These are phyloP conservation scores for Candida pseudoglaebosa DNA, from an alignment of 805 yeast genomes.

Conservation along the genomic window DNA sequence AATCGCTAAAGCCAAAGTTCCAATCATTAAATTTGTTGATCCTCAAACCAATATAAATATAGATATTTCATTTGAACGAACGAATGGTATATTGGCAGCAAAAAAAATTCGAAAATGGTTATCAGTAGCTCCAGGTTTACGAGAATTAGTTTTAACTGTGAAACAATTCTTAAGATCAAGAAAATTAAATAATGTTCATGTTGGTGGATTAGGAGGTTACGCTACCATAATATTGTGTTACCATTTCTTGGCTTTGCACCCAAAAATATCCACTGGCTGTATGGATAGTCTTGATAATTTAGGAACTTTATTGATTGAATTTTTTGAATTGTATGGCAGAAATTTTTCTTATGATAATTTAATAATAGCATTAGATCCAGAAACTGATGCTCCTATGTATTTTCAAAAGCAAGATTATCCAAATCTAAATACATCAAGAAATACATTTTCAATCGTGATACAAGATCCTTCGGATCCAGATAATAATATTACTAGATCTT, in stretches of 20 bases:
- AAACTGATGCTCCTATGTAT: conserved; percentile 55
- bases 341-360: conserved; percentile 82
- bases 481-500: conserved; percentile 85
- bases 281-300: conserved; percentile 70
- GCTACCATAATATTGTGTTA: conserved; percentile 85
- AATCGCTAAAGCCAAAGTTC: conserved; percentile 86
- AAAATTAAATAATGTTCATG: conserved; percentile 77
- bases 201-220: conserved; percentile 94
- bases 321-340: conserved; percentile 87
- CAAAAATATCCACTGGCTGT: conserved; percentile 62
- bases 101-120: conserved; percentile 73
- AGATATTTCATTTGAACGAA: conserved; percentile 86
- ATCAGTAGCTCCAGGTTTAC: conserved; percentile 64
- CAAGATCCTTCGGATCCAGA: conserved; percentile 83
- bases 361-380: conserved; percentile 58
- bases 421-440: conserved; percentile 46
- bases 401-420: conserved; percentile 54
- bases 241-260: conserved; percentile 76
- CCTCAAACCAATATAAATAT: conserved; percentile 65
- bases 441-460: conserved; percentile 64
- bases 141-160: conserved; percentile 76
- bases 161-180: conserved; percentile 83
- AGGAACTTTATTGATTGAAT: conserved; percentile 84
- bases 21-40: conserved; percentile 88
- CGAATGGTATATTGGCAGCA: conserved; percentile 81